Evolutionary conservation across 2,329 filamentous ascomycete species (phyloP).

Genomic region (Aspergillus sp.): DNA sequence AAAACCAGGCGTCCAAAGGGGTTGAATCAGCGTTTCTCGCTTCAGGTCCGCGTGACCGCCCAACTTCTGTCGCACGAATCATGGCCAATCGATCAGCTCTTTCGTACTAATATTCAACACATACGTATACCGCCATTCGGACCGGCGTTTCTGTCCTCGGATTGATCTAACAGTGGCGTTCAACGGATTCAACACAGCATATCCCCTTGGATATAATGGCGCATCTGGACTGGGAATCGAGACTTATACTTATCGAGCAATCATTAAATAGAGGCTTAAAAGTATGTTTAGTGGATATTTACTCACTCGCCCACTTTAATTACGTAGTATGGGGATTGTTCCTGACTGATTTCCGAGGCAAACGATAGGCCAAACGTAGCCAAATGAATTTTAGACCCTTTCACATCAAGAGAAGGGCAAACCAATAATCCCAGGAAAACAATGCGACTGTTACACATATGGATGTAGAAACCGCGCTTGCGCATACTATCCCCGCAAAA

Average conservation of each 20-base stretch:
- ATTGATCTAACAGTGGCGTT: constrained; percentile 13
- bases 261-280: neutral
- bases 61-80: constrained; percentile 1
- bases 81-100: neutral
- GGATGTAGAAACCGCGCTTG: neutral
- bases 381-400: no score
- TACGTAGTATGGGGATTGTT: neutral
- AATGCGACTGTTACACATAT: neutral
- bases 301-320: neutral
- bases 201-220: neutral
- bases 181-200: constrained; percentile 11
- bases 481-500: constrained; percentile 10
- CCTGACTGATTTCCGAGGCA: neutral
- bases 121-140: constrained; percentile 20
- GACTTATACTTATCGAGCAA: constrained; percentile 18
- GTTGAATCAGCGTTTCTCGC: constrained; percentile 15
- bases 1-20: constrained; percentile 30
- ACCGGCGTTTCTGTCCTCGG: constrained; percentile 9
- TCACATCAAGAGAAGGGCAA: neutral
- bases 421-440: neutral
- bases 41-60: neutral
- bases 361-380: neutral
- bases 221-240: neutral
- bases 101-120: constrained; percentile 25
- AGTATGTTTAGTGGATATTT: neutral